Evolutionary conservation across 2,329 filamentous ascomycete species (phyloP), one percentile per base, ranked within the genome.

Genomic region (Pseudopyrenochaeta lycopersici): DNA sequence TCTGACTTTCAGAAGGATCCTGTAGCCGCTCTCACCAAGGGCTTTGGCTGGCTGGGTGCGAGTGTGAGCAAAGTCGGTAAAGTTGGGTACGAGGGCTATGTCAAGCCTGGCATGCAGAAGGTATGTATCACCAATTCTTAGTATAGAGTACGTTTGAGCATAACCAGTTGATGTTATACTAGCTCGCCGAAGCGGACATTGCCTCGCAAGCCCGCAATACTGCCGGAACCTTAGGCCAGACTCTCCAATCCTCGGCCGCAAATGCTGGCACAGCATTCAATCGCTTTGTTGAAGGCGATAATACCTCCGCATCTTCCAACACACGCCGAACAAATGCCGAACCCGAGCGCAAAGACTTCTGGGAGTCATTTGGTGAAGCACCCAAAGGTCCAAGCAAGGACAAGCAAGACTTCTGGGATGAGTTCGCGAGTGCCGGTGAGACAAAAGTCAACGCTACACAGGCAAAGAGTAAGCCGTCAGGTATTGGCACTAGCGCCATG

Each of bases 1-100:
- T 89, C 95, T 49, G 94, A 98, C 49, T 86, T 98, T 71, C 92
- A 97, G 76, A 90, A 88, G 72, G 95, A 99, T 73, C 93, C 95
- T 0, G 82, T 98, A 58, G 93, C 86, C 1, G 92, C 94, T 14
- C 77, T 99, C 65, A 92, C 88, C 23, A 97, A 96, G 77, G 91
- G 94, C 0, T 96, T 98, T 68, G 94, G 94, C 7, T 98, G 95
- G 92, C 92, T 98, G 70, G 86, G 92, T 15, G 90, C 87, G 30
- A 92, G 91, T 11, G 92, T 98, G 36, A 88, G 88, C 21, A 97
- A 95, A 82, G 90, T 91, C 61, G 95, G 93, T 32, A 96, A 96
- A 81, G 91, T 87, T 14, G 89, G 97, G 20, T 96, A 97, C 74
- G 90, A 95, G 63, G 87, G 89, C 30, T 97, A 92, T 78, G 91